phyloP scores from a whole-genome alignment of 305 asterid genomes.

The Rubia tinctorum region DNA sequence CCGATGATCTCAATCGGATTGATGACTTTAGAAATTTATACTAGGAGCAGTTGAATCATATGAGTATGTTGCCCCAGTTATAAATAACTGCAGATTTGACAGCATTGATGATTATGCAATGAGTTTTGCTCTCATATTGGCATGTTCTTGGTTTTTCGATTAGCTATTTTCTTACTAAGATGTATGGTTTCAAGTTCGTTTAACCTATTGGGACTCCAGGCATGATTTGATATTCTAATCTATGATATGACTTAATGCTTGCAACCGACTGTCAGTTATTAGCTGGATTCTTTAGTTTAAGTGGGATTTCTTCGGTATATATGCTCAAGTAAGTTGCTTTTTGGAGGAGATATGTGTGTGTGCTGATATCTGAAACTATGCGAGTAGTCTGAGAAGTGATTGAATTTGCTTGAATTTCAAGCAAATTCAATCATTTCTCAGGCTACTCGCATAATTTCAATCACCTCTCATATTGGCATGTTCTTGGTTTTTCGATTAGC shows the following conservation, averaged over 20 bases:
- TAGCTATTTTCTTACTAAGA: neutral
- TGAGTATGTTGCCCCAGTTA: slow-evolving; percentile 14
- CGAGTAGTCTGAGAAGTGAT: neutral
- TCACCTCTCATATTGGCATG: too few species aligned
- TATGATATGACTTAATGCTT: slow-evolving; percentile 6
- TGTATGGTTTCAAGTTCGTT: neutral
- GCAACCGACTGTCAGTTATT: neutral
- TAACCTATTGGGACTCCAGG: too few species aligned
- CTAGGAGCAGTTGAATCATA: slow-evolving; percentile 3
- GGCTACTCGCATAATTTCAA: too few species aligned
- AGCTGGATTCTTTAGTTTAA: neutral
- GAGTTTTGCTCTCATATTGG: slow-evolving; percentile 3
- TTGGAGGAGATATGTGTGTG: too few species aligned
- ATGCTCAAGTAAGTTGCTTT: neutral
- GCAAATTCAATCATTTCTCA: too few species aligned
- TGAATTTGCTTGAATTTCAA: neutral
- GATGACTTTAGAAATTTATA: slow-evolving; percentile 14
- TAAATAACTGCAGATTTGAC: slow-evolving; percentile 16
- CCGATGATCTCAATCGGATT: slow-evolving; percentile 7
- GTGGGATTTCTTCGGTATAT: neutral
- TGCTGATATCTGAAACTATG: neutral
- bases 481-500: neutral
- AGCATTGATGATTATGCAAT: slow-evolving; percentile 10
- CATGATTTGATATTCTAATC: slow-evolving; percentile 1
- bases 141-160: neutral